A percentile compares a stretch with the other conserved stretches of the same genome.
phyloP scores from a whole-genome alignment of 1,139 yeast genomes.

The Blastobotrys ciferrii region DNA sequence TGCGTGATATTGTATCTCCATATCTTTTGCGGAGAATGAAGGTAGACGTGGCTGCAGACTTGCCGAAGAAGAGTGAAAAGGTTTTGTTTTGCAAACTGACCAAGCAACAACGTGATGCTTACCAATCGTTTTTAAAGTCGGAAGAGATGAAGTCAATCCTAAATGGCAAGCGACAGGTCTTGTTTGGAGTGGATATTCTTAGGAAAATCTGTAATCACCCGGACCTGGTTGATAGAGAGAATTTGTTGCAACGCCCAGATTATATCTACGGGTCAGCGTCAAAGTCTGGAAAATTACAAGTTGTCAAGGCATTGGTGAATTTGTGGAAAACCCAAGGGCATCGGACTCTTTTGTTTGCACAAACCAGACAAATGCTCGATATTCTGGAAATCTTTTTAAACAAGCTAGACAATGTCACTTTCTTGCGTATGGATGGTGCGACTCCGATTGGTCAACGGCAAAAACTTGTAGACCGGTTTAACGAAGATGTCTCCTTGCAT shows the following conservation, averaged over 20 bases:
- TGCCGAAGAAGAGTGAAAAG: conserved; percentile 92
- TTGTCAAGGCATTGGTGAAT: conserved; percentile 68
- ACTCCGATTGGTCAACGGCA: conserved; percentile 81
- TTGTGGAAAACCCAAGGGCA: conserved; percentile 79
- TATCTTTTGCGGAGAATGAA: conserved; percentile 83
- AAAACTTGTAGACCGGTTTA: conserved; percentile 73
- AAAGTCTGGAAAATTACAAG: conserved; percentile 90
- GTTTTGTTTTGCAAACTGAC: conserved; percentile 89
- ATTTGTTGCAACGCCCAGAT: conserved; percentile 42
- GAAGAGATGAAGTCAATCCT: conserved; percentile 72
- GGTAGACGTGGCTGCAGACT: conserved; percentile 93
- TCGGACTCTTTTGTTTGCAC: conserved; percentile 80
- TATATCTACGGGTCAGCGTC: conserved; percentile 61
- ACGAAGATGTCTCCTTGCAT: conserved; percentile 53
- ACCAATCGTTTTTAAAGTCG: conserved; percentile 69
- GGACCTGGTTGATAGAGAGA: conserved; percentile 66
- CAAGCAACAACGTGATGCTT: conserved; percentile 66
- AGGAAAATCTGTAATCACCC: conserved; percentile 97
- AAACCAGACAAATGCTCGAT: conserved; percentile 90
- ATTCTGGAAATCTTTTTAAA: conserved; percentile 65
- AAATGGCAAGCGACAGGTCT: conserved; percentile 73
- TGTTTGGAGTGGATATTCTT: conserved; percentile 85
- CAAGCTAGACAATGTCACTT: conserved; percentile 47
- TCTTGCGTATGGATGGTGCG: conserved; percentile 90
- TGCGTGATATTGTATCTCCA: conserved; percentile 86